Evolutionary conservation across 1,284 basidiomycete species (phyloP).

Genomic region (Amylostereum areolatum): DNA sequence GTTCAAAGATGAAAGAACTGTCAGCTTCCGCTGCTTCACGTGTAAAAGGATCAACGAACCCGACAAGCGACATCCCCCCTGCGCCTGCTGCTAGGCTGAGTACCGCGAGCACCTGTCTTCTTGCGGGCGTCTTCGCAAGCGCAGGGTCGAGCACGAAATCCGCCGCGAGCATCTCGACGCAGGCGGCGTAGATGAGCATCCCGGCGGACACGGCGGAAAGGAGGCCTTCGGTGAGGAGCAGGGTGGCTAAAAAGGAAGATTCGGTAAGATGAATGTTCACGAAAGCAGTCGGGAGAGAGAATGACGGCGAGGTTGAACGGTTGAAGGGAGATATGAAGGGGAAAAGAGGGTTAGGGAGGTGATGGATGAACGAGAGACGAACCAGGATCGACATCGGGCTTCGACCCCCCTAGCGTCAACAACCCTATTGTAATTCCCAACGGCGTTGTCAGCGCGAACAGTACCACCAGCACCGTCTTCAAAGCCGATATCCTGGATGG

Average conservation of each 20-base stretch:
- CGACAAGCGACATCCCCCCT: constrained; percentile 49
- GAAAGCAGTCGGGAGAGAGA: neutral
- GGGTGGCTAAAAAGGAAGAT: constrained; percentile 27
- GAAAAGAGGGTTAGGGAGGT: neutral
- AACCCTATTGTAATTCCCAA: constrained; percentile 57
- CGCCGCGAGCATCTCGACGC: constrained; percentile 76
- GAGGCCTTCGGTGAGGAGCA: constrained; percentile 56
- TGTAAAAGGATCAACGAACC: constrained; percentile 11
- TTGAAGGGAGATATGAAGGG: neutral
- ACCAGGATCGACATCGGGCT: constrained; percentile 11
- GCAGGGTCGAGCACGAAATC: constrained; percentile 67
- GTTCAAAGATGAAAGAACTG: too few species aligned
- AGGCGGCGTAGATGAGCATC: constrained; percentile 72
- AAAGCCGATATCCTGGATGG: constrained; percentile 27
- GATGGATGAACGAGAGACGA: constrained; percentile 21
- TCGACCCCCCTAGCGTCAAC: constrained; percentile 29
- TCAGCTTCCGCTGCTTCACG: too few species aligned
- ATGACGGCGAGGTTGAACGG: neutral
- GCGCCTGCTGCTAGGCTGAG: constrained; percentile 50
- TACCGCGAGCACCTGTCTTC: constrained; percentile 47
- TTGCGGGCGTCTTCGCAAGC: constrained; percentile 33
- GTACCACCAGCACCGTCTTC: constrained; percentile 46
- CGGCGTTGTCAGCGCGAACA: constrained; percentile 71
- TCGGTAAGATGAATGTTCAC: neutral
- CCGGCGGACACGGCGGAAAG: constrained; percentile 75